These are phyloP conservation scores for Corylus avellana DNA, from an alignment of 306 rosid genomes.

Conservation along the genomic window DNA sequence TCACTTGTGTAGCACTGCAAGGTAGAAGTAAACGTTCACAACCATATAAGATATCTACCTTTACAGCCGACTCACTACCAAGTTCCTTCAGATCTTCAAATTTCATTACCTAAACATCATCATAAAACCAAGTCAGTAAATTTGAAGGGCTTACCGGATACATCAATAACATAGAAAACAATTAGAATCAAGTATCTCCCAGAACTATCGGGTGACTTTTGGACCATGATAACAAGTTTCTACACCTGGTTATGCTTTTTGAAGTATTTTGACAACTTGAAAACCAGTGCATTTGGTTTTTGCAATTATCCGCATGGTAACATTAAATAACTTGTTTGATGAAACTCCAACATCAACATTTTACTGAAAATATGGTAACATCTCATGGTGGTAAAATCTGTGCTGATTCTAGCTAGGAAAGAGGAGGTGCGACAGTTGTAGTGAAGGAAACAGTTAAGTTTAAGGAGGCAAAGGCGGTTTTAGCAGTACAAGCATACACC, in stretches of 20 bases:
- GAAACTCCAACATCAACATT: background rate
- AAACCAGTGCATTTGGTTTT: background rate
- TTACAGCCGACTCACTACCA: conserved; percentile 83
- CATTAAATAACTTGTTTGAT: background rate
- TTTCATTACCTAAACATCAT: conserved; percentile 79
- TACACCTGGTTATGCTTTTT: background rate
- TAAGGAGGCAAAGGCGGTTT: conserved; percentile 2
- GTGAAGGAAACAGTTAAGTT: background rate
- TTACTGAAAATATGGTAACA: background rate
- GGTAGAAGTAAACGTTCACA: background rate
- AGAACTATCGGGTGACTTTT: background rate
- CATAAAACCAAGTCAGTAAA: conserved; percentile 17
- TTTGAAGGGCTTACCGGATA: conserved; percentile 16
- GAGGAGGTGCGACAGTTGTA: background rate
- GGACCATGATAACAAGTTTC: background rate
- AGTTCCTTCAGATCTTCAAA: conserved; percentile 96
- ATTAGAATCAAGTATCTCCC: background rate
- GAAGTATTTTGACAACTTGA: background rate
- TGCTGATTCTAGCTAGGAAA: background rate
- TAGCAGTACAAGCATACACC: background rate
- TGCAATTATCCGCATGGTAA: background rate
- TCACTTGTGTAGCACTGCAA: background rate
- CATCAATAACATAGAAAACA: conserved; percentile 14
- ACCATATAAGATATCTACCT: conserved; percentile 47
- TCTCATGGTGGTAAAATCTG: background rate